Conservation (phyloP, 768 basidiomycete species). For the Hysterangium stoloniferum region DNA sequence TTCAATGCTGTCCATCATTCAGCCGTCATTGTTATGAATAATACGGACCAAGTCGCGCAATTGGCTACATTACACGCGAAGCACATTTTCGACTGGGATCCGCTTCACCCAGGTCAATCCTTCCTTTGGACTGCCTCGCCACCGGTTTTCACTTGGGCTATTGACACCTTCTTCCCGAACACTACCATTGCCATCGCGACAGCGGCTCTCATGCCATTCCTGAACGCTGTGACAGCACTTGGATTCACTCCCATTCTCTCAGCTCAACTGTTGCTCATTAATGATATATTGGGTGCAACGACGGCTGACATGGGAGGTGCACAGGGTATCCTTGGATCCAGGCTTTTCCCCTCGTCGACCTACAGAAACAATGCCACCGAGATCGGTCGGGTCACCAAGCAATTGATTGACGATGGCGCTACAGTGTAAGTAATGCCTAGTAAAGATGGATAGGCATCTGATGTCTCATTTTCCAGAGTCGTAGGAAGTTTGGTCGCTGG, state of each 20-base stretch:
- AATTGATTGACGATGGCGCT: not conserved
- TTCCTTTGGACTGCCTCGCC: not conserved
- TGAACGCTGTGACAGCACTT: constrained; percentile 14
- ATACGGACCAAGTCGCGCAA: not conserved
- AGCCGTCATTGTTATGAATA: not conserved
- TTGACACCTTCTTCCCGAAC: constrained; percentile 19
- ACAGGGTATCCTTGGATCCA: constrained; percentile 7
- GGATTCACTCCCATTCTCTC: constrained; percentile 4
- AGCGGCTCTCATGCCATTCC: constrained; percentile 18
- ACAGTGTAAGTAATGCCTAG: not conserved
- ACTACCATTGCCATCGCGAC: constrained; percentile 14
- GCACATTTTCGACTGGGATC: constrained; percentile 6
- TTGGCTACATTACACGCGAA: constrained; percentile 4
- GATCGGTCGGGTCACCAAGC: constrained; percentile 3
- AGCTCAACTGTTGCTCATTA: not conserved
- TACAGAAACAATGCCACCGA: constrained; percentile 3
- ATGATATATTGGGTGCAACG: not conserved
- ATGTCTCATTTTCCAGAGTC: no score
- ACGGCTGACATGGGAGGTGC: not conserved
- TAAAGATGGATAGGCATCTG: no score
- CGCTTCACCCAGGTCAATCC: not conserved
- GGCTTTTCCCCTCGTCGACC: constrained; percentile 3
- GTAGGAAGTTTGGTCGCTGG: constrained; percentile 9
- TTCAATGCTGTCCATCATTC: constrained; percentile 19
- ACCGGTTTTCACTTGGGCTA: not conserved